Evolutionary conservation across 345 rosid species (phyloP).

Genomic region (Excoecaria cochinchinensis): DNA sequence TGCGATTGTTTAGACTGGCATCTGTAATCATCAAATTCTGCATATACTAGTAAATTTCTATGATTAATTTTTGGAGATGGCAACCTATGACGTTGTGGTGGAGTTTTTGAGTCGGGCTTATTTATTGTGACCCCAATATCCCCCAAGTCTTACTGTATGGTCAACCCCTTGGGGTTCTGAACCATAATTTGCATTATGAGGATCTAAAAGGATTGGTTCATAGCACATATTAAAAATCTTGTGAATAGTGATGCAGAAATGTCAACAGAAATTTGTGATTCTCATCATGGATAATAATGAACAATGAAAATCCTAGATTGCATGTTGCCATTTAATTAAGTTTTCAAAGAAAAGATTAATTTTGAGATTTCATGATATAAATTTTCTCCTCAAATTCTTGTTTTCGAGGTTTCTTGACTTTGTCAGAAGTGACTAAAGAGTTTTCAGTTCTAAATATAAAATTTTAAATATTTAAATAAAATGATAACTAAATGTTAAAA

Average conservation of each 20-base stretch:
- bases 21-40: not conserved
- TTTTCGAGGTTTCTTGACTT: too few relatives aligned
- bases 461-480: too few relatives aligned
- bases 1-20: not conserved
- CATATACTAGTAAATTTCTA: not conserved
- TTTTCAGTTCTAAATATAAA: too few relatives aligned
- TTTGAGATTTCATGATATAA: not conserved
- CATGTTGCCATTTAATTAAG: not conserved
- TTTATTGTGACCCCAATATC: not conserved
- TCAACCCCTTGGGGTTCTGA: not conserved
- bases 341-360: too few relatives aligned
- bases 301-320: not conserved
- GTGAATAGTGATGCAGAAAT: not conserved
- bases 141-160: not conserved
- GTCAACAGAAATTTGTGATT: not conserved
- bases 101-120: not conserved
- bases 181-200: not conserved
- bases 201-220: not conserved
- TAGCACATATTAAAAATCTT: not conserved
- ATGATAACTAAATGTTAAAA: too few relatives aligned
- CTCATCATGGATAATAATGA: not conserved
- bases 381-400: not conserved
- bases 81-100: not conserved
- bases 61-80: not conserved
- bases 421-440: too few relatives aligned